Conservation (phyloP, 2,329 filamentous ascomycete species). For the Sclerotinia trifoliorum region DNA sequence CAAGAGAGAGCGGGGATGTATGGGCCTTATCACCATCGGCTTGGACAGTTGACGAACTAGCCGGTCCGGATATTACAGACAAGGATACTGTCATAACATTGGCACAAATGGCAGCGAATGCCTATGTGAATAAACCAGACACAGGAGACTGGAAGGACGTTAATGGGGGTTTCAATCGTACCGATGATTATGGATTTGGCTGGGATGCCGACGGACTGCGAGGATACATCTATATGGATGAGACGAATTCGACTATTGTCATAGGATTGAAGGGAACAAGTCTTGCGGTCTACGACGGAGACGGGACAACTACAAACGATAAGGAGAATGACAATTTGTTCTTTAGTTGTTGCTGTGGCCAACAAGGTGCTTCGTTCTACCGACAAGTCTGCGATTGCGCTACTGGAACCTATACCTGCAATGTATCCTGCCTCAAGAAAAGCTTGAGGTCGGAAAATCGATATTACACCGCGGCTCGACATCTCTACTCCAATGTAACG, state of each 20-base stretch:
- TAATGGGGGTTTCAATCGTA: slow-evolving; percentile 76
- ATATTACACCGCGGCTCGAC: slow-evolving; percentile 85
- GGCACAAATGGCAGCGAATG: slow-evolving; percentile 84
- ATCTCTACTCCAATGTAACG: slow-evolving; percentile 91
- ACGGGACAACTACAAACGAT: slow-evolving; percentile 94
- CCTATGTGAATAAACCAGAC: slow-evolving; percentile 74
- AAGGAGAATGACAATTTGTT: slow-evolving; percentile 98
- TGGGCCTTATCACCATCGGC: slow-evolving; percentile 68
- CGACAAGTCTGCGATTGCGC: slow-evolving; percentile 92
- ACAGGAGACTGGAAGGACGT: slow-evolving; percentile 82
- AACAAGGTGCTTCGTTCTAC: slow-evolving; percentile 88
- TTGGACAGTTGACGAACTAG: slow-evolving; percentile 76
- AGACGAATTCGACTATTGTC: slow-evolving; percentile 80
- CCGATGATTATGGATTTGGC: slow-evolving; percentile 81
- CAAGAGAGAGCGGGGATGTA: slow-evolving; percentile 66
- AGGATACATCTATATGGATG: slow-evolving; percentile 88
- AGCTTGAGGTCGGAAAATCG: slow-evolving; percentile 78
- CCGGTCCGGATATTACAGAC: slow-evolving; percentile 79
- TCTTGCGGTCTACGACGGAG: slow-evolving; percentile 90
- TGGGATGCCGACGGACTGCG: slow-evolving; percentile 88
- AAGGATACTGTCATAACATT: slow-evolving; percentile 80
- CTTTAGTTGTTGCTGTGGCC: slow-evolving; percentile 95
- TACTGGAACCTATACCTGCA: slow-evolving; percentile 82
- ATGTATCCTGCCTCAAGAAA: slow-evolving; percentile 80
- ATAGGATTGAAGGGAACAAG: slow-evolving; percentile 92